Evolutionary conservation across 169 alveolate species (phyloP), one percentile per base, ranked within the genome.

Genomic region (Plasmodium relictum): DNA sequence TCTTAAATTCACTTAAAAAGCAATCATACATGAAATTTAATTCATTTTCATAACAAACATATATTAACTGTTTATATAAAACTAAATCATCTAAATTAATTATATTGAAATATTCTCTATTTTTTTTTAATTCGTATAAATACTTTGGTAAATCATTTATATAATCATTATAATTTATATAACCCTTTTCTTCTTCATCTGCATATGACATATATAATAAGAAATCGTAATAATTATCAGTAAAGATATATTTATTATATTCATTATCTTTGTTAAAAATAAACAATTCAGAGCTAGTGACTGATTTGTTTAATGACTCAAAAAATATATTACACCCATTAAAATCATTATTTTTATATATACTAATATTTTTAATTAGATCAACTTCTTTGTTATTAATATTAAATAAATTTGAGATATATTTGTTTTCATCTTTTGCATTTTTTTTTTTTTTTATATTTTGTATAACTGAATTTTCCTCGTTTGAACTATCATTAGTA

Each of bases 131-230:
- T 65, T 85, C 74, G 58, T 85, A 85, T 70, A 85, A 70, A 73
- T 70, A 85, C 44, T 18, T 44, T 45, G 92, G 63, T 8, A 85
- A 58, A 14, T 0, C 41, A 26, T 85, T 59, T 42, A 85, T 18
- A 62, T 59, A 85, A 58, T 85, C 58, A 16, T 70, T 85, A 31
- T 85, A 85, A 48, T 62, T 50, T 62, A 85, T 73, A 56, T 16
- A 65, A 6, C 92, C 92, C 6, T 61, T 58, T 2, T 85, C 92
- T n/a, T 85, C 92, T 58, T 85, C 92, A 70, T 85, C 74, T 24
- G 87, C 68, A 85, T 54, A 63, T 12, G 92, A 69, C 9, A 61
- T 65, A 37, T 85, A 85, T 41, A 85, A 41, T 59, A 85, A 70
- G 52, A 85, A 85, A 61, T 85, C 92, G 52, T 85, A 85, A 37